Base-by-base conservation (phyloP, 768 basidiomycete species). In the Phallus indusiatus region DNA sequence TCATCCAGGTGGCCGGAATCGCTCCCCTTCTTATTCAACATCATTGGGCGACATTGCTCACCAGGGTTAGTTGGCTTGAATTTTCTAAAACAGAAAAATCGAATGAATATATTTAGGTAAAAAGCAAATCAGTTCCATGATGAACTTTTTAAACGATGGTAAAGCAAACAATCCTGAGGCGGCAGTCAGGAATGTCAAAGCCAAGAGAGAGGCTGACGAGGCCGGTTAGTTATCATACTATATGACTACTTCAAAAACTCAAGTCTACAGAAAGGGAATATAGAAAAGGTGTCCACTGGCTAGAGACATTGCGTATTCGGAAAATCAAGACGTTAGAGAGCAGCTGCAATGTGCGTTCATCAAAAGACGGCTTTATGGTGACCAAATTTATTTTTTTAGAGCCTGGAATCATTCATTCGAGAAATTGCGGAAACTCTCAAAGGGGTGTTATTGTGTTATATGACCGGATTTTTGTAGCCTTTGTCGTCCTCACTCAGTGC, bases 131-230 rank as follows among this genome's bases (percentile, higher is more conserved):
- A 92, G 89, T 65, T 88, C 90, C 60, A 75, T 94, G 54, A 93
- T 91, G 59, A 88, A 86, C 9, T 84, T 93, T 67, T 74, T 94
- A 56, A 91, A 72, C 10, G 70, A 67, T 61, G 53, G 66, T 69
- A 67, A 61, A 51, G 88, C 90, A 69, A 82, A 85, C 59, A 80
- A 80, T 37, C 68, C 75, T 48, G 86, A 78, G 60, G 76, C 76
- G 55, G 85, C 91, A 1, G 73, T 94, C 61, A 81, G 85, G 54
- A 80, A 83, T 22, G 88, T 91, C 17, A 84, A 87, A 46, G 83
- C 88, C 21, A 94, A 93, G 72, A 78, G 94, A 53, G 93, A 96
- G 64, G 85, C 88, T 5, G 93, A 95, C 36, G 93, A 95, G 69
- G 92, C 93, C 60, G 89, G 91, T 88, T 60, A 62, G 78, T 68